phyloP scores from a whole-genome alignment of 257 asterid species.

The Echites panduratus region DNA sequence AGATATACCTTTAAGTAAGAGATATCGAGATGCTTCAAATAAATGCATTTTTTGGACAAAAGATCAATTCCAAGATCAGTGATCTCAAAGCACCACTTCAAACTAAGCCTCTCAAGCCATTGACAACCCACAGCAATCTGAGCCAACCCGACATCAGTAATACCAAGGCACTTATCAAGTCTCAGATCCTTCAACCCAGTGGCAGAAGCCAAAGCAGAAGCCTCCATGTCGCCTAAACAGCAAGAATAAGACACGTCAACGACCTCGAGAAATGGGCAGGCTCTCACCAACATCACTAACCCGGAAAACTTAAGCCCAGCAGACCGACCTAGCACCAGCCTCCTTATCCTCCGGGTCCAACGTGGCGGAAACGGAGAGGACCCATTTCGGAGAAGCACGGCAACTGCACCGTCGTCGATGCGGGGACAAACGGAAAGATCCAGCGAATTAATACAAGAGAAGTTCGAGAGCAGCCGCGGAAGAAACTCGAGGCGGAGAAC shows the following conservation, averaged over 20 bases:
- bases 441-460: constrained; percentile 37
- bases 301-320: constrained; percentile 39
- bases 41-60: constrained; percentile 44
- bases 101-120: constrained; percentile 40
- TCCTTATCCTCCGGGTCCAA: constrained; percentile 30
- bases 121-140: constrained; percentile 51
- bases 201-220: constrained; percentile 44
- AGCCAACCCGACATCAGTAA: constrained; percentile 66
- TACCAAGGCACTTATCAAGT: constrained; percentile 46
- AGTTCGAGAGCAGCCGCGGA: constrained; percentile 36
- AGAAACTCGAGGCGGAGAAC: constrained; percentile 62
- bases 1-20: constrained; percentile 47
- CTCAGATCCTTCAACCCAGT: constrained; percentile 40
- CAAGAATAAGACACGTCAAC: constrained; percentile 52
- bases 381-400: constrained; percentile 20
- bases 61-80: constrained; percentile 58
- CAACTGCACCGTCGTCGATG: constrained; percentile 37
- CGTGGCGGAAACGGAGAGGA: not conserved
- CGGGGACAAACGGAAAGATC: constrained; percentile 70
- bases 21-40: constrained; percentile 46
- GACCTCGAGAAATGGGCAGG: constrained; percentile 34
- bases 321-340: constrained; percentile 48
- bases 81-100: constrained; percentile 61
- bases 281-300: constrained; percentile 31
- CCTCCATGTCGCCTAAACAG: constrained; percentile 61